Evolutionary conservation across 352 stramenopile species (phyloP).

Genomic region (Pythium rhizo-oryzae): DNA sequence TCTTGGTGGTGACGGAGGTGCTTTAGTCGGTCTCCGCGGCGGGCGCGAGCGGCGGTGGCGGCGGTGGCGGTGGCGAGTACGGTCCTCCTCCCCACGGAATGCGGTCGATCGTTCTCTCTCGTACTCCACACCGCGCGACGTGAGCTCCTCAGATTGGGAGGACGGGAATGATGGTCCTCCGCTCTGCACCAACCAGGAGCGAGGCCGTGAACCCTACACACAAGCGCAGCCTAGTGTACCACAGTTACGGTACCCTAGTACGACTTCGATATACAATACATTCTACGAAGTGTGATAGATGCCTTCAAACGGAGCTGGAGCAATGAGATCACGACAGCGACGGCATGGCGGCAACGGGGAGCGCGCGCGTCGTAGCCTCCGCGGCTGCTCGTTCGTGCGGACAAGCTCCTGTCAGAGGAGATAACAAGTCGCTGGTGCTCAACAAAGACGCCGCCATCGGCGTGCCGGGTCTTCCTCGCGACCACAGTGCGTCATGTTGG

Average conservation of each 20-base stretch:
- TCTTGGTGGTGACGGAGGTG: not conserved
- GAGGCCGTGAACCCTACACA: conserved; percentile 6
- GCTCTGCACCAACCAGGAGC: conserved; percentile 32
- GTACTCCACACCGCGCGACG: not conserved
- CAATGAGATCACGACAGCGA: too few relatives aligned
- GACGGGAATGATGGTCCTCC: conserved; percentile 25
- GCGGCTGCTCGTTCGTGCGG: too few relatives aligned
- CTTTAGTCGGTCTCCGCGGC: not conserved
- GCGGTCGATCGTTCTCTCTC: conserved; percentile 4
- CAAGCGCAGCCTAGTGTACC: conserved; percentile 5
- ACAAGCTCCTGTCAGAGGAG: too few relatives aligned
- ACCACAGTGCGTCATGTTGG: too few relatives aligned
- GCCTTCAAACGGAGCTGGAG: too few relatives aligned
- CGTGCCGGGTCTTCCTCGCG: too few relatives aligned
- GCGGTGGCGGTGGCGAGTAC: not conserved
- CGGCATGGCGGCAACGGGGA: too few relatives aligned
- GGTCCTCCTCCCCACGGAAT: not conserved
- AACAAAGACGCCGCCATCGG: too few relatives aligned
- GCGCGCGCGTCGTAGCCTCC: too few relatives aligned
- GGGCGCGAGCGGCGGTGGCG: not conserved
- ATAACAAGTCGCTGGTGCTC: too few relatives aligned
- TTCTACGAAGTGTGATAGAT: not conserved
- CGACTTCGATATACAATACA: not conserved
- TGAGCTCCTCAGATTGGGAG: conserved; percentile 22
- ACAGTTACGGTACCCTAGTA: not conserved